Base-by-base conservation (phyloP, 2,329 filamentous ascomycete genomes). In the Teratosphaeria viscida region DNA sequence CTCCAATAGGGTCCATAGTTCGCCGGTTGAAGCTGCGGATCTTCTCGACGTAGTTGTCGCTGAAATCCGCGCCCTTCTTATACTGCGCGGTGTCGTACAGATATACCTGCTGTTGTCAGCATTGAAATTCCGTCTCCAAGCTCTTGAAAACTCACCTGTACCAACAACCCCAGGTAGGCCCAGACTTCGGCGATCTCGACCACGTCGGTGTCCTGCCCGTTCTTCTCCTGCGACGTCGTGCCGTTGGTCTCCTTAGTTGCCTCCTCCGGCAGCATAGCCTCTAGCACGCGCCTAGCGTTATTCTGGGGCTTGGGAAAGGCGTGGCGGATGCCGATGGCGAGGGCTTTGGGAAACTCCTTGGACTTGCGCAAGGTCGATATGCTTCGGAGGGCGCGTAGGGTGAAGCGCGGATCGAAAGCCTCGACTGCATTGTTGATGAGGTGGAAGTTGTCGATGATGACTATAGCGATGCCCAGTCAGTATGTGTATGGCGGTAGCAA, bases 351-450 rank as follows among this genome's bases (percentile, higher is more conserved):
- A 60, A 72, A 70, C 61, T 71, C 68, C 68, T 74, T 71, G 66
- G 90, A 85, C 81, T 97, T 97, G 74, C 94, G 90, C 74, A 97
- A 86, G 59, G 91, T 92, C 49, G 94, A 96, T 78, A 97, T 95
- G 68, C 92, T 95, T 70, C 94, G 88, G 64, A 99, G 84, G 63
- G 94, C 94, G 72, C 94, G 85, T 64, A 99, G 87, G 60, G 92
- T 90, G 78, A 96, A 99, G 79, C 94, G 87, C 61, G 92, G 85
- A 77, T 99, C 94, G 75, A 97, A 99, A 69, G 95, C 85, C 65
- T 86, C 82, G 65, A 99, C 92, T 66, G 92, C 94, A 70, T 91
- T 88, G 71, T 96, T 92, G 71, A 99, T 83, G 65, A 99, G 83
- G 57, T 85, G 84, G 73, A 96, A 96, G 78, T 95, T 96, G 81